Percentiles rank a stretch among this genome's conserved stretches.
Evolutionary conservation across 352 stramenopile species (phyloP).

Genomic region (Poterioochromonas sp.): DNA sequence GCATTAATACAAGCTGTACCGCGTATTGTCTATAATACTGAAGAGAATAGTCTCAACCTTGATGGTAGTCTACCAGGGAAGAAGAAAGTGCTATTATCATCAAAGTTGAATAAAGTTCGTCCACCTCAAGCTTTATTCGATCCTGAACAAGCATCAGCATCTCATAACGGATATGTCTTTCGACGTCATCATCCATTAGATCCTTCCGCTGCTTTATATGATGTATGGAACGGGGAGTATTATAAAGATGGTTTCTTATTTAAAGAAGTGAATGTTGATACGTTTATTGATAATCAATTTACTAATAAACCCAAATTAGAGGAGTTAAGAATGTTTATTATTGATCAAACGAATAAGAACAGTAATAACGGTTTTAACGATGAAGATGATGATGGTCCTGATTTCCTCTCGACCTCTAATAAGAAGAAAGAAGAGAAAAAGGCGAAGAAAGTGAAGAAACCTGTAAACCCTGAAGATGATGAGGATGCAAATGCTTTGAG

Average conservation of each 20-base stretch:
- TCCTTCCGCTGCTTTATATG: neutral
- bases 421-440: too few relatives aligned
- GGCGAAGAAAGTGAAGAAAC: neutral
- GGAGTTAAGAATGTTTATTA: conserved; percentile 5
- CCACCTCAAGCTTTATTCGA: conserved; percentile 12
- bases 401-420: too few relatives aligned
- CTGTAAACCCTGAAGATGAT: neutral
- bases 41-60: neutral
- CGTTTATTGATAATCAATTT: neutral
- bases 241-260: conserved; percentile 15
- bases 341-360: neutral
- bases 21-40: conserved; percentile 10
- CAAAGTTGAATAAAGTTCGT: conserved; percentile 5
- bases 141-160: neutral
- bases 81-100: neutral
- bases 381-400: neutral
- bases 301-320: neutral
- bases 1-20: conserved; percentile 17
- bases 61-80: neutral
- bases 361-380: neutral
- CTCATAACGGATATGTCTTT: neutral
- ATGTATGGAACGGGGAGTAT: neutral
- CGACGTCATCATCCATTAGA: neutral
- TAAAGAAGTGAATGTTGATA: neutral
- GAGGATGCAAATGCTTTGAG: neutral